Evolutionary conservation across 495 filamentous ascomycete genomes (phyloP), one percentile per base, ranked within the genome.

Genomic region (Jackrogersella multiformis): DNA sequence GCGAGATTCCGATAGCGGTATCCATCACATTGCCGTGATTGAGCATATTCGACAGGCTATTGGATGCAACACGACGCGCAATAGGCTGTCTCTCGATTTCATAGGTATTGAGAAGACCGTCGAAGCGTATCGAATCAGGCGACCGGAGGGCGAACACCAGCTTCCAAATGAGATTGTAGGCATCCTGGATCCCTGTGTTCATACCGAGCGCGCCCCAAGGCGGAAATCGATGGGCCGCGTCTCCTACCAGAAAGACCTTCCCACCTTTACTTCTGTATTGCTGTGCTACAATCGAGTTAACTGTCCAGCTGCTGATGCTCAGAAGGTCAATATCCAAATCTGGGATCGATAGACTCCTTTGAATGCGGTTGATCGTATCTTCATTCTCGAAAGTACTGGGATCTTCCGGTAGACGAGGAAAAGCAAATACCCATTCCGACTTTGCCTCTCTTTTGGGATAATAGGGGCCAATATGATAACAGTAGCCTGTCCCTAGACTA

Each of bases 91-190:
- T 16, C 26, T 51, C 46, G n/a, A 20, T 2, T 34, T 51, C 46
- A 21, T 51, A 51, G n/a, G 46, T 51, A 51, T 51, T 20, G 46
- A 51, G 46, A 13, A 51, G 46, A 34, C 26, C 15, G 15, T 51
- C 46, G 46, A 51, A 51, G n/a, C 15, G 28, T 32, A 24, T 51
- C 16, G 46, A 3, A 34, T 51, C 8, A 3, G 46, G 10, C 5
- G 46, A 51, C 16, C 46, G 46, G 5, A 51, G 46, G 16, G 46
- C 26, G 0, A 34, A 18, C 8, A 51, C 46, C 2, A 51, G 46
- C 23, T 51, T 51, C 46, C 46, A 51, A 9, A 51, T 34, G n/a
- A 51, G 46, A 12, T 51, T 51, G 26, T 32, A 51, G 16, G 46
- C 26, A 34, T 51, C 46, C 28, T 51, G 46, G 2, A 51, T 20